phyloP scores from a whole-genome alignment of 495 filamentous ascomycete genomes.

The Hypoxylon fuscum region DNA sequence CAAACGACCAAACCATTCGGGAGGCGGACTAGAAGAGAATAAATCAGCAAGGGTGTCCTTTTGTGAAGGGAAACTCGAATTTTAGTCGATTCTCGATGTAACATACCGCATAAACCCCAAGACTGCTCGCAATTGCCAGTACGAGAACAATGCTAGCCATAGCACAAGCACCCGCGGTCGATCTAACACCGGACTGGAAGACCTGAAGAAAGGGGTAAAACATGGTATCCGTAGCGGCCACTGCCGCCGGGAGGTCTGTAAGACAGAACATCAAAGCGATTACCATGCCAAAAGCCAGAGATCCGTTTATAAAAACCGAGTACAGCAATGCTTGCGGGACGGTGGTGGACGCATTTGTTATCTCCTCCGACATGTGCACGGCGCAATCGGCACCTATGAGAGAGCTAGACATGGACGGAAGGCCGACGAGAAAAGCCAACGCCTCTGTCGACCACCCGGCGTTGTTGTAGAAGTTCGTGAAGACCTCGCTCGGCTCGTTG shows the following conservation, averaged over 20 bases:
- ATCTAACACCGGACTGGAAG: conserved; percentile 54
- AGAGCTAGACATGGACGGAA: conserved; percentile 24
- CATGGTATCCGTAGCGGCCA: neutral
- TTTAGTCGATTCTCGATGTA: no score
- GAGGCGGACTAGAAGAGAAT: conserved; percentile 34
- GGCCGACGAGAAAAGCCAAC: conserved; percentile 44
- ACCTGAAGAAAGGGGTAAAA: conserved; percentile 63
- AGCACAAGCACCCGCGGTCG: conserved; percentile 50
- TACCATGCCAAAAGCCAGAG: conserved; percentile 59
- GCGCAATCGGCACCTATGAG: conserved; percentile 41
- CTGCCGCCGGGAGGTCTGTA: conserved; percentile 47
- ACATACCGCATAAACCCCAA: conserved; percentile 37
- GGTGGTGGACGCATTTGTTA: conserved; percentile 44
- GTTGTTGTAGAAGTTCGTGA: conserved; percentile 53
- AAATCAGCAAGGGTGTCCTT: no score
- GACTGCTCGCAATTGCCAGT: conserved; percentile 51
- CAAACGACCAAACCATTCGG: conserved; percentile 65
- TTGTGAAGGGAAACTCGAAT: no score
- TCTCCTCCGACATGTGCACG: conserved; percentile 65
- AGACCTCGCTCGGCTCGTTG: conserved; percentile 24
- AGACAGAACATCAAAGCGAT: conserved; percentile 60
- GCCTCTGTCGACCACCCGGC: conserved; percentile 54
- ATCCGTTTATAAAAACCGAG: conserved; percentile 52
- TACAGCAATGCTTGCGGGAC: conserved; percentile 59
- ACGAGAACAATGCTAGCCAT: conserved; percentile 55